phyloP scores from a whole-genome alignment of 225 moss, liverwort and hornwort species.

The Polytrichum commune region DNA sequence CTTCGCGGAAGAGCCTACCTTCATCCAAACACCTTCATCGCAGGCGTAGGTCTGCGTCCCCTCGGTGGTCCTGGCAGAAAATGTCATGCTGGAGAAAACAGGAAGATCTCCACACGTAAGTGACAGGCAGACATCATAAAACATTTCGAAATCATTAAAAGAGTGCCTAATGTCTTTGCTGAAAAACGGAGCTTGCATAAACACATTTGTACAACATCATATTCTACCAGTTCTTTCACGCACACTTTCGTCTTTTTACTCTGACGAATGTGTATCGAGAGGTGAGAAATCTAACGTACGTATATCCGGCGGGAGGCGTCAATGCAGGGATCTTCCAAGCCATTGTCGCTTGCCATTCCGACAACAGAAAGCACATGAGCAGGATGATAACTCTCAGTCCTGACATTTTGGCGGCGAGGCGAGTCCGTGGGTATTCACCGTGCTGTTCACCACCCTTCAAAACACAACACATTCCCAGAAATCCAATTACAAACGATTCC shows the following conservation, averaged over 20 bases:
- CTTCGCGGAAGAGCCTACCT: not conserved
- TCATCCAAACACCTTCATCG: slow-evolving; percentile 5
- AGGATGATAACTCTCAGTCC: not conserved
- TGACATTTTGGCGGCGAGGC: slow-evolving; percentile 3
- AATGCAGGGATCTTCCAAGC: slow-evolving; percentile 8
- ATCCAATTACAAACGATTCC: too few relatives aligned
- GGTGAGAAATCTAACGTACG: not conserved
- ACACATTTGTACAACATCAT: not conserved
- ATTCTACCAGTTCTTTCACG: not conserved
- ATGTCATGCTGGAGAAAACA: slow-evolving; percentile 2
- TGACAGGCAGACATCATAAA: not conserved
- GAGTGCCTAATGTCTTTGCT: too few relatives aligned
- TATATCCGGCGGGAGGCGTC: slow-evolving; percentile 8
- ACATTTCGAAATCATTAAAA: too few relatives aligned
- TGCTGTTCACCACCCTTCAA: too few relatives aligned
- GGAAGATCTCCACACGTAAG: not conserved
- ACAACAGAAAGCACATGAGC: not conserved
- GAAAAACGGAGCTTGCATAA: too few relatives aligned
- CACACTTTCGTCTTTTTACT: not conserved
- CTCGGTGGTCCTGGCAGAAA: not conserved
- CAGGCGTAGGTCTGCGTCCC: slow-evolving; percentile 11
- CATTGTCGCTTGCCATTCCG: not conserved
- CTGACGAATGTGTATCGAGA: not conserved
- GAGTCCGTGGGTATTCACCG: too few relatives aligned
- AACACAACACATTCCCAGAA: too few relatives aligned